Evolutionary conservation across 257 asterid species (phyloP).

Genomic region (Striga asiatica): DNA sequence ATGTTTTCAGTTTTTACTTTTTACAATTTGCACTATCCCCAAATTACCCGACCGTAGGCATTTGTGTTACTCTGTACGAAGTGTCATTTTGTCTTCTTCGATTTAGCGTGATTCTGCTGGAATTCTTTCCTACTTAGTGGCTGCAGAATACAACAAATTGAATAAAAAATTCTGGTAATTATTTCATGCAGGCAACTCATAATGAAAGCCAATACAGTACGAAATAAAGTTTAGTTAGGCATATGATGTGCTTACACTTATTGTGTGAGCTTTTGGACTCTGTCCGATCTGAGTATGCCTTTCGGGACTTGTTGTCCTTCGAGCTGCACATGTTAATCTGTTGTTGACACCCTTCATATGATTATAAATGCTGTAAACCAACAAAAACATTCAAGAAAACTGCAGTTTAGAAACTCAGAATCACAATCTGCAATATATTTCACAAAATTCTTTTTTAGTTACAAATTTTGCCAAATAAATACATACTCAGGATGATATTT

Average conservation of each 20-base stretch:
- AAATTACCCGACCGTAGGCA: too few species aligned
- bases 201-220: background rate
- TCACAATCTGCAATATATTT: background rate
- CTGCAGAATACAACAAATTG: conserved; percentile 17
- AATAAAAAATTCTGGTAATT: background rate
- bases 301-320: conserved; percentile 16
- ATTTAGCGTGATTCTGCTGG: background rate
- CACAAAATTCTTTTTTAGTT: too few species aligned
- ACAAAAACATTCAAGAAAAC: background rate
- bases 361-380: conserved; percentile 37
- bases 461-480: too few species aligned
- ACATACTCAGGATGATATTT: too few species aligned
- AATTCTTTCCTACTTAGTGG: conserved; percentile 11
- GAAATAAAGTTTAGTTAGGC: background rate
- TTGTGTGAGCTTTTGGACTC: conserved; percentile 19
- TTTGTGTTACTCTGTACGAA: too few species aligned
- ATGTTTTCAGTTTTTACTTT: too few species aligned
- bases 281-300: conserved; percentile 8
- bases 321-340: conserved; percentile 20
- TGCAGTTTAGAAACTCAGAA: background rate
- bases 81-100: conserved; percentile 3
- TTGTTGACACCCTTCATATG: conserved; percentile 33
- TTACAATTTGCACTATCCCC: too few species aligned
- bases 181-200: background rate
- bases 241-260: conserved; percentile 21